Base-by-base conservation (phyloP, 2,329 filamentous ascomycete species). In the Talaromyces sp. region DNA sequence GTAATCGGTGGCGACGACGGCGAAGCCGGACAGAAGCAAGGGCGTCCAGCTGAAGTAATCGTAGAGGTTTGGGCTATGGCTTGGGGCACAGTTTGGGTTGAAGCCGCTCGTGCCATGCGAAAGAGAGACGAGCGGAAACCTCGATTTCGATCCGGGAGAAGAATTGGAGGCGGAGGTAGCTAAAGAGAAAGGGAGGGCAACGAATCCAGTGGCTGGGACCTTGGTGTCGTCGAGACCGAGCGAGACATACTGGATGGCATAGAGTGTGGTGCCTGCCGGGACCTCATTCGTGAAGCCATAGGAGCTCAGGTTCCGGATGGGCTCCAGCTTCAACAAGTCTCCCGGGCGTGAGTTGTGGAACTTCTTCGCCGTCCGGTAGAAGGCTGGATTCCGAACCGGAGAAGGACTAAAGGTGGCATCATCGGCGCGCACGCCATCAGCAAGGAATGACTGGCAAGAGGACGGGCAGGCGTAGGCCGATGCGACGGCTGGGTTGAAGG, bases 91-190 rank as follows among this genome's bases (percentile, higher is more conserved):
- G 22, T 57, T 54, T 8, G 53, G 30, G 32, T 57, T 55, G 19
- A 58, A 32, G 19, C 63, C 63, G 22, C 55, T 63, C 19, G 63
- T 63, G 15, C 63, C 63, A 55, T 64, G 63, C 47, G 60, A 57
- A 25, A 53, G 60, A n/a, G 63, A 60, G n/a, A 64, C 51, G 15
- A 53, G 28, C 6, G 57, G 57, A 17, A 55, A 59, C n/a, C 59
- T 59, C 19, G 8, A 11, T 33, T 33, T 33, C 10, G 32, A 33
- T 33, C 10, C 32, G 1, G 32, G 10, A 11, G 1, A 33, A 33
- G 32, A 33, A 33, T 33, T 13, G 19, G 42, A 47, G 3, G 17
- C 19, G 8, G 17, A n/a, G 17, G 15, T n/a, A n/a, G 42, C 42
- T 11, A 22, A 22, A 2, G 42, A 10, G 19, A n/a, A 47, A n/a